Evolutionary conservation across 441 rosid species (phyloP), one percentile per base, ranked within the genome.

Genomic region (Caryocar brasiliense): DNA sequence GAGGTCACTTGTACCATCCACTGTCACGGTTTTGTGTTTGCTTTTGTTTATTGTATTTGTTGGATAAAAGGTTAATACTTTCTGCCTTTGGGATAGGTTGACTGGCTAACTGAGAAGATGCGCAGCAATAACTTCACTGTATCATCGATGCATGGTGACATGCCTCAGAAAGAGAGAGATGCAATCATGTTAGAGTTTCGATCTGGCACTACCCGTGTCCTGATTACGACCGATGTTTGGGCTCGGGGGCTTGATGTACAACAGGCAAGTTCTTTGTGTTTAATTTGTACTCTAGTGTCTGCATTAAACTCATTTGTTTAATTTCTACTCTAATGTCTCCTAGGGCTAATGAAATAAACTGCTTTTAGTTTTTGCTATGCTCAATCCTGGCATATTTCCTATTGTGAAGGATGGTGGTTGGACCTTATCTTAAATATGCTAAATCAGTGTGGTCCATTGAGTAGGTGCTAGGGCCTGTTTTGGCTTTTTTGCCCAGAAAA

Each of bases 211-310:
- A 91, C 93, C 7, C 87, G 95, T 45, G 96, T 91, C 35, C 80
- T 91, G 46, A 91, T 87, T 69, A 91, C 98, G 7, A 91, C 98
- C 23, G 98, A 91, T 78, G 95, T 87, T 53, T 87, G 95, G 96
- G 98, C 98, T 8, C 81, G 96, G 18, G 94, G 96, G 1, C 84
- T 91, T 54, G 98, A 91, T 71, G 98, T 91, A 64, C 86, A 91
- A 39, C 96, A 91, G 83, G 98, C 65, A 68, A 71, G 82, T 68
- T 46, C 15, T 10, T 21, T 22, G 3, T 29, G 8, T 9, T 9
- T 13, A 6, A 13, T 11, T 20, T 45, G 8, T 9, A 2, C 5
- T 18, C 4, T 32, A 5, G n/a, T 45, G 15, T 23, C 11, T n/a
- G n/a, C n/a, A n/a, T n/a, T n/a, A n/a, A n/a, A n/a, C n/a, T n/a